Conservation (phyloP, 495 filamentous ascomycete species). For the Penicillium ucsense region DNA sequence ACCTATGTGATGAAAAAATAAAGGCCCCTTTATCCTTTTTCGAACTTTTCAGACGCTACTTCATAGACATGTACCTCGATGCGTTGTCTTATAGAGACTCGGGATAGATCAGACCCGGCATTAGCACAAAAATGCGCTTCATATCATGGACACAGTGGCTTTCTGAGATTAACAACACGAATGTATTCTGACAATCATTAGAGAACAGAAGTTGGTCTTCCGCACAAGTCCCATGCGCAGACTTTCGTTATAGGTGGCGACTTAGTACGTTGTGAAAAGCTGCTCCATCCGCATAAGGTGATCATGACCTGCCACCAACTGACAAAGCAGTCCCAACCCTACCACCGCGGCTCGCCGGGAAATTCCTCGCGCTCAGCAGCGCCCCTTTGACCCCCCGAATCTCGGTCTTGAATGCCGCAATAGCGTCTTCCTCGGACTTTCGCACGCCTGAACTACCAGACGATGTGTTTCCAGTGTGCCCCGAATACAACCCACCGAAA, state of each 20-base stretch:
- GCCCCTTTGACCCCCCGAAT: slow-evolving; percentile 92
- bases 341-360: slow-evolving; percentile 37
- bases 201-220: no score
- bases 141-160: no score
- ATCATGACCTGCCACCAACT: slow-evolving; percentile 8
- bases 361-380: slow-evolving; percentile 68
- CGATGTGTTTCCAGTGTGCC: slow-evolving; percentile 16
- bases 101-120: slow-evolving; percentile 8
- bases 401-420: slow-evolving; percentile 67
- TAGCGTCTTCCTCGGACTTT: slow-evolving; percentile 62
- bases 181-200: no score
- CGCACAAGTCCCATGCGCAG: no score
- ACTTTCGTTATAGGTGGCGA: background rate
- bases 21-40: slow-evolving; percentile 6
- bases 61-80: no score
- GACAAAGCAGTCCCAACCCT: slow-evolving; percentile 15
- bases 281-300: no score
- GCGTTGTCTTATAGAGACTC: slow-evolving; percentile 4
- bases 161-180: no score
- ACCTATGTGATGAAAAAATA: slow-evolving; percentile 15
- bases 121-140: background rate
- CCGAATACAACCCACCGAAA: slow-evolving; percentile 24
- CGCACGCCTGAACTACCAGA: slow-evolving; percentile 21
- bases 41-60: background rate
- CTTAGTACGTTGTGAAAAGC: background rate